A percentile compares a stretch with the other conserved stretches of the same genome.
Evolutionary conservation across 225 moss, liverwort and hornwort species (phyloP).

Genomic region (Marchantia paleacea): DNA sequence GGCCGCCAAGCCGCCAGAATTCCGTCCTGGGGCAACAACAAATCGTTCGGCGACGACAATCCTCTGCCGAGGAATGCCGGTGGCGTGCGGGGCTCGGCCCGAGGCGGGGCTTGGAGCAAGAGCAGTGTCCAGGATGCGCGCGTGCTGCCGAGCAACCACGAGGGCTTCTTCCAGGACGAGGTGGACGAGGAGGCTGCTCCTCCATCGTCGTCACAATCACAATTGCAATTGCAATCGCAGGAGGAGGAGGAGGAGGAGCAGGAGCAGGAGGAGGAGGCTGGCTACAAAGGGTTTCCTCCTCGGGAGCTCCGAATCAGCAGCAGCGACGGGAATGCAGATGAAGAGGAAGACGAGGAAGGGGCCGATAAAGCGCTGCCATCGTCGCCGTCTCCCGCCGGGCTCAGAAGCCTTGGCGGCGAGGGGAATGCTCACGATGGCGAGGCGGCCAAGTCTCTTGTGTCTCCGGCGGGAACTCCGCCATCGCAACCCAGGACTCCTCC

Average conservation of each 20-base stretch:
- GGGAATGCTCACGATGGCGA: neutral
- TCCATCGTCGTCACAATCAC: neutral
- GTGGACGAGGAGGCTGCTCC: neutral
- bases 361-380: too few relatives aligned
- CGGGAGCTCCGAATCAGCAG: neutral
- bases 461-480: neutral
- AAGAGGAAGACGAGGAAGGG: neutral
- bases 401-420: neutral
- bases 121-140: neutral
- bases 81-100: neutral
- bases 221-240: neutral
- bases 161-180: neutral
- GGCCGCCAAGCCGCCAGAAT: neutral
- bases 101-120: neutral
- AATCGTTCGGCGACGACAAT: neutral
- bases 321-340: neutral
- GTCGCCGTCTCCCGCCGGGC: neutral
- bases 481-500: conserved; percentile 5
- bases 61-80: neutral
- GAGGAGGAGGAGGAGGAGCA: neutral
- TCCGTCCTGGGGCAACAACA: neutral
- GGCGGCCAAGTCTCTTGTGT: neutral
- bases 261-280: neutral
- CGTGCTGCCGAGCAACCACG: neutral
- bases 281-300: neutral